Evolutionary conservation across 805 yeast species (phyloP).

Genomic region (Isabelozyma pseudorhagii): DNA sequence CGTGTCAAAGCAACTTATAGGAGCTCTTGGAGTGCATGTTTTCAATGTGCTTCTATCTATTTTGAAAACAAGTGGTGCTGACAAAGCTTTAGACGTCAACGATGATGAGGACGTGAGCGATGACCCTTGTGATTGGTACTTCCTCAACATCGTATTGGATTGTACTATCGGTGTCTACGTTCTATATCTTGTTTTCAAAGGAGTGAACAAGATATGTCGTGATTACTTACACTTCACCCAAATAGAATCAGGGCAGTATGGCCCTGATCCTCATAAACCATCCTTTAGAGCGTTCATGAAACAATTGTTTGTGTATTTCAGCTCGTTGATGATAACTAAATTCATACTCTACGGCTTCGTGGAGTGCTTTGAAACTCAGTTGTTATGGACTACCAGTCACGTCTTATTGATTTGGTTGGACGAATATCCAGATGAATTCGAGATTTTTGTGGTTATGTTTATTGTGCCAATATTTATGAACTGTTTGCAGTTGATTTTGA

Average conservation of each 20-base stretch:
- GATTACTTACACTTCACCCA: slow-evolving; percentile 37
- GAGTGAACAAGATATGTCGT: slow-evolving; percentile 43
- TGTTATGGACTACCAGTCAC: slow-evolving; percentile 56
- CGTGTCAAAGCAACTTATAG: slow-evolving; percentile 84
- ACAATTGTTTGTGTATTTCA: slow-evolving; percentile 67
- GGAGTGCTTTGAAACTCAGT: slow-evolving; percentile 60
- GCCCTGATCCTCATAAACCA: slow-evolving; percentile 57
- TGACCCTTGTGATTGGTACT: slow-evolving; percentile 94
- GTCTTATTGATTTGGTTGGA: slow-evolving; percentile 82
- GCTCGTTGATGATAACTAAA: slow-evolving; percentile 67
- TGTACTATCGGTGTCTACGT: slow-evolving; percentile 93
- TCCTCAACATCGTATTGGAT: slow-evolving; percentile 80
- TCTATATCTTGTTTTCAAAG: slow-evolving; percentile 49
- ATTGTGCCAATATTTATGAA: slow-evolving; percentile 73
- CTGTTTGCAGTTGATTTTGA: slow-evolving; percentile 66
- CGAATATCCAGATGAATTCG: slow-evolving; percentile 68
- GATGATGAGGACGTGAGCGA: slow-evolving; percentile 29
- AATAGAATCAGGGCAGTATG: slow-evolving; percentile 59
- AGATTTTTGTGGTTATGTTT: slow-evolving; percentile 84
- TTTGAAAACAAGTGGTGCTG: slow-evolving; percentile 34
- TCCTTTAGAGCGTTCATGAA: slow-evolving; percentile 54
- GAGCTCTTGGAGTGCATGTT: slow-evolving; percentile 81
- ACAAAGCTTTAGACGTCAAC: slow-evolving; percentile 6
- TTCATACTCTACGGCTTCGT: slow-evolving; percentile 54
- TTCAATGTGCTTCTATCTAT: slow-evolving; percentile 73